Evolutionary conservation across 1,139 yeast genomes (phyloP), one percentile per base, ranked within the genome.

Genomic region (Hansenula lynferdii): DNA sequence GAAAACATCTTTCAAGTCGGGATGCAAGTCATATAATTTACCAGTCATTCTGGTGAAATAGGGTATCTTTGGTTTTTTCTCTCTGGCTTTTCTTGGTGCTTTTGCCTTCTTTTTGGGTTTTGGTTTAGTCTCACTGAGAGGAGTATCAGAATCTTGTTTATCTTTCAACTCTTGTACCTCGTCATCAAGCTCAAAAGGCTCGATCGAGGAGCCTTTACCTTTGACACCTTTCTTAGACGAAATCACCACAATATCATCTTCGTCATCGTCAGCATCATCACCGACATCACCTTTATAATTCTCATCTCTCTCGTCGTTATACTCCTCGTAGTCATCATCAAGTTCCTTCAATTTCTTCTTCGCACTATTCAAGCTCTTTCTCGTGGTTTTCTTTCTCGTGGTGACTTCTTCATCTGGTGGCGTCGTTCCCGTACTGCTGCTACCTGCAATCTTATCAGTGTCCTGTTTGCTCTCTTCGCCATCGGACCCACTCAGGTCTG

Each of bases 1-100:
- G 56, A 92, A 90, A 3, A 86, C 85, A 31, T 75, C 77, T 44
- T 72, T 70, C 37, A 92, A 67, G 38, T 85, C 79, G 0, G 96
- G 96, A 57, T 92, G 97, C 40, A 76, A 68, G 34, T 76, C 83
- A 53, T 71, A 84, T 22, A 92, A 65, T 43, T 72, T 75, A 29
- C 68, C 69, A 2, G 95, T 85, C 50, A 76, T 70, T 39, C 90
- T 64, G 34, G 81, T 77, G 59, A 74, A 82, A 31, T 81, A 80
- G 0, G 90, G 79, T 4, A 82, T 64, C 54, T 81, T 82, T 3
- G 80, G 80, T 47, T 75, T 73, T 57, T 65, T 69, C 46, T 38
- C 56, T 45, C 44, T 49, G 48, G 44, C 55, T 43, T 47, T 60
- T 49, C 47, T 43, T 31, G n/a, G n/a, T n/a, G 45, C 49, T 39